Conservation (phyloP, 371 early-diverging fungal species). For the Zychaea mexicana region DNA sequence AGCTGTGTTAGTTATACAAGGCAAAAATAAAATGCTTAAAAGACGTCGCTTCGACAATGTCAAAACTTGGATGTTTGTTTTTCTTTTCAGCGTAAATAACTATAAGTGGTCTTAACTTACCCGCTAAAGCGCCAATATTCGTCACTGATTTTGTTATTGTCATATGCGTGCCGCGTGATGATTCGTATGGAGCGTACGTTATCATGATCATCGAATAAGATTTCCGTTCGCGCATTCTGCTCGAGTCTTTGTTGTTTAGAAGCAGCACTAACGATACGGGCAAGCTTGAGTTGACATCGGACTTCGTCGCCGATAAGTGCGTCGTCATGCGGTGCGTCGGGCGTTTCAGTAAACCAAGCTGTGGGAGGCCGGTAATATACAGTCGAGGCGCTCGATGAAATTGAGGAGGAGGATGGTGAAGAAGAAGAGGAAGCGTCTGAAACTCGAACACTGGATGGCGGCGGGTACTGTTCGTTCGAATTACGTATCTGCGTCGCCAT, state of each 20-base stretch:
- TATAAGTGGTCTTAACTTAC: no score
- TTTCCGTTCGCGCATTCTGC: not conserved
- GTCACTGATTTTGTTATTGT: conserved; percentile 1
- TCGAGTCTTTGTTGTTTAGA: conserved; percentile 10
- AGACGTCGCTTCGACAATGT: not conserved
- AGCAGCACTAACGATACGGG: conserved; percentile 23
- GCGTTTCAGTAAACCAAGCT: not conserved
- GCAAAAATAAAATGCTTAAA: not conserved
- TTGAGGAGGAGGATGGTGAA: not conserved
- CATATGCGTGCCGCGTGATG: not conserved
- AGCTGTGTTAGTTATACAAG: no score
- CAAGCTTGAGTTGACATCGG: conserved; percentile 23
- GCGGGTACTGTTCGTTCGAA: not conserved
- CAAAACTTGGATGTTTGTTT: no score
- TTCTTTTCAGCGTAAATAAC: no score
- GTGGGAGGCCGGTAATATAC: not conserved
- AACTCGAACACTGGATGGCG: not conserved
- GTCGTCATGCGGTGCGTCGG: not conserved
- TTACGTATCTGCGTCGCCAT: not conserved
- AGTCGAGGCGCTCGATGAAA: not conserved
- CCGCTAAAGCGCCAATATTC: conserved; percentile 24
- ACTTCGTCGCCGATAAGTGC: conserved; percentile 18
- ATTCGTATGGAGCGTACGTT: conserved; percentile 20
- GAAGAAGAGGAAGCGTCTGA: not conserved
- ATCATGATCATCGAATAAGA: conserved; percentile 6